Base-by-base conservation (phyloP, 495 filamentous ascomycete species). In the Hypomontagnella monticulosa region DNA sequence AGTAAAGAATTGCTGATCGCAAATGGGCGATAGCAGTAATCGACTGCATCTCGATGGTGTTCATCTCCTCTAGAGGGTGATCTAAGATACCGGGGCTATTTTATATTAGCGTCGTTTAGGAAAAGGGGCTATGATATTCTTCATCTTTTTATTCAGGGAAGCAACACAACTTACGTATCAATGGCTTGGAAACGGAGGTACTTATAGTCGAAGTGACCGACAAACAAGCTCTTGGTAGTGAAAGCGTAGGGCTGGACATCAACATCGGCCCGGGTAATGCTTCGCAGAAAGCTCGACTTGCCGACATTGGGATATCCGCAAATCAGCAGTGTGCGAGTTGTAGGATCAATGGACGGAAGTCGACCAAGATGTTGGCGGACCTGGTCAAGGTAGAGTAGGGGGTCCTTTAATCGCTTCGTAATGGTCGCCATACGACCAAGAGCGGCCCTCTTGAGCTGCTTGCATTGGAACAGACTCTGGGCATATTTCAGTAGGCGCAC, bases 21-120 rank as follows among this genome's bases (percentile, higher is more conserved):
- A 99, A 81, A 83, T 99, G 95, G 41, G 95, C 95, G 78, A 99
- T 96, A 8, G 95, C 95, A 10, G 94, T 97, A 63, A 99, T 97
- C 12, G 89, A 93, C 69, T 83, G 95, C 93, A 98, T 97, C 78
- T 99, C 96, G 75, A 99, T 99, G 8, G 95, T 97, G 80, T 98
- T 99, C 95, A 99, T 99, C 80, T 99, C 95, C 78, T 98, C 96
- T 8, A 99, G 84, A 11, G 95, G 96, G 75, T 99, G 96, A 73
- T 99, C 95, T 57, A 98, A 82, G 74, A 99, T 97, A 77, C 95
- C 95, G 10, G 94, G 94, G 19, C 66, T 73, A 43, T 46, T 46
- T 34, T 46, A 23, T 6, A 40, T 71, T 51, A 71, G 65, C 27
- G 23, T 10, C 8, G n/a, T 9, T 47, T 4, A 20, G 16, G 42